Evolutionary conservation across 352 stramenopile species (phyloP), one percentile per base, ranked within the genome.

Genomic region (Globisporangium sylvaticum): DNA sequence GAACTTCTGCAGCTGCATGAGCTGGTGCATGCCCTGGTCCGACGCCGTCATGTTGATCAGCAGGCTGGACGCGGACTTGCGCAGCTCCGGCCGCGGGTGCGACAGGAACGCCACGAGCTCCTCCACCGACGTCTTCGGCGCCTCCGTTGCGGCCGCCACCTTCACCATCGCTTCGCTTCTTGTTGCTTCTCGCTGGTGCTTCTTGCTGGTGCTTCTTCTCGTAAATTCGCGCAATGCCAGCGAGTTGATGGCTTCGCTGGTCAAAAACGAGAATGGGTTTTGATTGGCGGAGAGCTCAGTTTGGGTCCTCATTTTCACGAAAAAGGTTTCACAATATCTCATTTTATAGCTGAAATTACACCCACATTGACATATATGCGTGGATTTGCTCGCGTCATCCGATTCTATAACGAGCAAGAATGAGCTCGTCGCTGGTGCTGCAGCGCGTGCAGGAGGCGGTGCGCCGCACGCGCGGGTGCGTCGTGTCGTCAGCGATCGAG

Each of bases 91-190:
- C n/a, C 88, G 86, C 62, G 83, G 81, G 65, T 91, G 84, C 62
- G 84, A 87, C 57, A 95, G 73, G 75, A 95, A 95, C 1, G 76
- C 80, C 62, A 94, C 88, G 42, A 95, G 76, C 44, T 95, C 88
- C 73, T 93, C 83, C 70, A 95, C 75, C 48, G 84, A 92, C 74
- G 90, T 89, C 62, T 78, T 70, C 54, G 88, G 79, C 58, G 75
- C 77, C 66, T 79, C 80, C 57, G 63, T 80, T 48, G 72, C 66
- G 12, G 69, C 58, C 29, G 74, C 66, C 59, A 77, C 66, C 59
- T 79, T 76, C 66, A 75, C 69, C 80, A 86, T 88, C 27, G 15
- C 55, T 27, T 22, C 14, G 18, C n/a, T 46, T 46, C 18, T 31
- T 12, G 48, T 15, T 20, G 60, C 44, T 39, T 44, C 20, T 37